These are phyloP conservation scores for Porodaedalea pini DNA, from an alignment of 1,284 basidiomycete genomes.

Conservation along the genomic window DNA sequence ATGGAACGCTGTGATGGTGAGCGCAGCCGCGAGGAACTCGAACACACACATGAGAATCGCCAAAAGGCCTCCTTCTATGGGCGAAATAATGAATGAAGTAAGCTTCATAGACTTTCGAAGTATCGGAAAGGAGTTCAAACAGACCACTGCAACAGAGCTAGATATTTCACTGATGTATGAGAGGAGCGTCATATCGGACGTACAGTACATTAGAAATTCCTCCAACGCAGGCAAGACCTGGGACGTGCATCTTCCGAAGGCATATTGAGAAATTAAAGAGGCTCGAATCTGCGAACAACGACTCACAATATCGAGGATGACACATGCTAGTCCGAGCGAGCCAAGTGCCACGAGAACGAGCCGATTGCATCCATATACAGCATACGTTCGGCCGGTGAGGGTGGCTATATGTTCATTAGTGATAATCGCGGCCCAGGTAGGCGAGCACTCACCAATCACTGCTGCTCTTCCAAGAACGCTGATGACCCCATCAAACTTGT, in stretches of 20 bases:
- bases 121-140: no score
- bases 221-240: conserved; percentile 23
- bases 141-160: conserved; percentile 4
- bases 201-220: conserved; percentile 23
- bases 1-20: conserved; percentile 31
- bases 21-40: conserved; percentile 27
- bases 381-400: conserved; percentile 33
- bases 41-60: conserved; percentile 32
- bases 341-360: conserved; percentile 29
- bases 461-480: conserved; percentile 33
- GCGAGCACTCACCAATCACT: conserved; percentile 35
- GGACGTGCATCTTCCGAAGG: conserved; percentile 24
- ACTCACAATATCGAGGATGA: conserved; percentile 33
- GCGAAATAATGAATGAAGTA: no score
- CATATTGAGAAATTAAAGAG: conserved; percentile 23
- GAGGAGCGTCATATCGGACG: background rate
- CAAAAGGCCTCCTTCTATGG: conserved; percentile 28
- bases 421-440: no score
- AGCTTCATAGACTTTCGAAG: no score
- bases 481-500: conserved; percentile 31
- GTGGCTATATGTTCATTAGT: conserved; percentile 25
- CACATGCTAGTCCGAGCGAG: conserved; percentile 27
- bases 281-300: no score
- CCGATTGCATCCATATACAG: conserved; percentile 30
- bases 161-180: background rate